A percentile compares a stretch with the other conserved stretches of the same genome.
Conservation (phyloP, 73 alveolate species). For the Paramecium sexaurelia region DNA sequence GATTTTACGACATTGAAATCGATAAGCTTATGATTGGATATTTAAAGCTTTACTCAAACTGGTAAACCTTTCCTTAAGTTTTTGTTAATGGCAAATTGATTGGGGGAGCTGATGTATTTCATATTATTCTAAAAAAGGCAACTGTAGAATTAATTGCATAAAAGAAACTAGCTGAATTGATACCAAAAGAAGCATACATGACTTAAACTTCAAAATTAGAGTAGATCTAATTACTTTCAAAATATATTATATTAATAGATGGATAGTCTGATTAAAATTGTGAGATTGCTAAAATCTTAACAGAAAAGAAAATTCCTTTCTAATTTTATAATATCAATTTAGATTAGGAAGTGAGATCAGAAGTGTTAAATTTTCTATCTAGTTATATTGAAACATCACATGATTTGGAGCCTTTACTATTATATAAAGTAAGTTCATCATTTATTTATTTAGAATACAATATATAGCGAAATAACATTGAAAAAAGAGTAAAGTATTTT, state of each 20-base stretch:
- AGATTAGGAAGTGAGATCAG: conserved; percentile 44
- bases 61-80: conserved; percentile 92
- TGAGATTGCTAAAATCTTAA: neutral
- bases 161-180: neutral
- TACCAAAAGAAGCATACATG: conserved; percentile 34
- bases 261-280: neutral
- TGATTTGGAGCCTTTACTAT: conserved; percentile 27
- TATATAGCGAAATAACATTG: neutral
- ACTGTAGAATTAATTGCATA: neutral
- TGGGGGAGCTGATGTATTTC: conserved; percentile 90
- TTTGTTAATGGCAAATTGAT: conserved; percentile 80
- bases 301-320: neutral
- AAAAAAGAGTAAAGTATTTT: conserved; percentile 3
- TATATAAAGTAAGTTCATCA: neutral
- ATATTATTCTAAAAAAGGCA: neutral
- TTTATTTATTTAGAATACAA: neutral
- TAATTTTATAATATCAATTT: neutral
- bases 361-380: conserved; percentile 18
- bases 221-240: neutral
- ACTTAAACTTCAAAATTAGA: neutral
- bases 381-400: conserved; percentile 10
- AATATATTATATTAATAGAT: neutral
- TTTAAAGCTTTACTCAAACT: conserved; percentile 75
- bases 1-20: conserved; percentile 56
- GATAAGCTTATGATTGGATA: conserved; percentile 35